Evolutionary conservation across 495 filamentous ascomycete genomes (phyloP).

Genomic region (Penicillium canescens): DNA sequence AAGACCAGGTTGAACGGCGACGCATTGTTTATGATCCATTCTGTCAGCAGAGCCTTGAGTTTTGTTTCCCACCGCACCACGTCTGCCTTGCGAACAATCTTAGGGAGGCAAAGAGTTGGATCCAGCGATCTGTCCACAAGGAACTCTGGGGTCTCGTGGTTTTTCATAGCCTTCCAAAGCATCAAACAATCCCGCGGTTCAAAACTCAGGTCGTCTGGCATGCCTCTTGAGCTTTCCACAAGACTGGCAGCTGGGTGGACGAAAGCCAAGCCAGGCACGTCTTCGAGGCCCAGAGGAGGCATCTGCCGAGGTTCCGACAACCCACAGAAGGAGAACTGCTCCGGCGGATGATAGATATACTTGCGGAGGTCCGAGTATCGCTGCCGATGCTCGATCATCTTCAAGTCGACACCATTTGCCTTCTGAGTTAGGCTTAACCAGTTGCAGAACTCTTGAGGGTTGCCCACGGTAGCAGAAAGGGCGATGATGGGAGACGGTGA

Average conservation of each 20-base stretch:
- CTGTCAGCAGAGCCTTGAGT: conserved; percentile 57
- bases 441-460: conserved; percentile 65
- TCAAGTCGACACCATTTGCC: conserved; percentile 54
- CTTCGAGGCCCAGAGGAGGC: conserved; percentile 52
- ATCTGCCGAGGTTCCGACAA: conserved; percentile 42
- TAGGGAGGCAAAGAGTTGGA: conserved; percentile 43
- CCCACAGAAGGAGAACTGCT: conserved; percentile 56
- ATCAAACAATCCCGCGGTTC: conserved; percentile 70
- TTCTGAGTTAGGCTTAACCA: conserved; percentile 67
- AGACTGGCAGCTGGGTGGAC: conserved; percentile 70
- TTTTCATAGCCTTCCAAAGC: conserved; percentile 62
- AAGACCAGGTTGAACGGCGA: conserved; percentile 67
- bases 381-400: conserved; percentile 63
- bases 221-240: conserved; percentile 55
- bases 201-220: conserved; percentile 63
- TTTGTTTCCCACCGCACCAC: conserved; percentile 62
- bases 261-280: conserved; percentile 49
- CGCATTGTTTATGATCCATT: conserved; percentile 58
- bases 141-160: conserved; percentile 46
- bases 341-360: conserved; percentile 58
- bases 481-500: conserved; percentile 79
- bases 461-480: conserved; percentile 77
- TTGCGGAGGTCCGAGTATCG: conserved; percentile 77
- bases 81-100: conserved; percentile 55
- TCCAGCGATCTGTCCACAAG: conserved; percentile 46